Evolutionary conservation across 2,329 filamentous ascomycete genomes (phyloP), one percentile per base, ranked within the genome.

Genomic region (Fusarium subglutinans): DNA sequence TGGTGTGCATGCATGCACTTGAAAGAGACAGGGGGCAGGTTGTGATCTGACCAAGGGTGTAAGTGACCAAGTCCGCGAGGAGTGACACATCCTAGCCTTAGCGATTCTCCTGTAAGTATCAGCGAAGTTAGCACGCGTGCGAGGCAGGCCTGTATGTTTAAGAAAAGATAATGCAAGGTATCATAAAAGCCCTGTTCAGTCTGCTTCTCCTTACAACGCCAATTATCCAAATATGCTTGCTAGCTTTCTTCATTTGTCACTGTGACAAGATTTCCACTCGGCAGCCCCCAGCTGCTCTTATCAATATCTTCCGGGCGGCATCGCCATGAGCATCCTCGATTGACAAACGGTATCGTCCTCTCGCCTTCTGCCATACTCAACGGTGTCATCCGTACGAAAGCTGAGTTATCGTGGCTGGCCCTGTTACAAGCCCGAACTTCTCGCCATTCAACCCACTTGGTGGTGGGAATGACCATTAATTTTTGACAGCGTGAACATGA

Each of bases 371-470:
- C 77, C 64, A 67, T 76, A 47, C 80, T 83, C 44, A 82, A 70
- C 12, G 79, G 77, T 30, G 63, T 71, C 62, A 77, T 63, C 6
- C 60, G 71, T 61, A 74, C 68, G 28, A 63, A 45, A 51, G 61
- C 50, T 22, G 60, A 44, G 20, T 47, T 56, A 20, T 68, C 60
- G 13, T 70, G 43, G n/a, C 48, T 28, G 20, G 56, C 37, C 15
- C 61, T 56, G 28, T 75, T 72, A 43, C 72, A 72, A 18, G 73
- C 77, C 30, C 73, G 68, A 30, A 84, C 62, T 65, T 87, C 84
- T 79, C 87, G 89, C 88, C 90, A 92, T 76, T 92, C 90, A 13
- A 92, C 81, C 90, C 90, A 92, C 76, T 90, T 85, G 1, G 87
- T 83, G 8, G 85, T 80, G 6, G 90, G 87, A 28, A 88, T 82